Base-by-base conservation (phyloP, 2,329 filamentous ascomycete species). In the Arthrinium phaeospermum region DNA sequence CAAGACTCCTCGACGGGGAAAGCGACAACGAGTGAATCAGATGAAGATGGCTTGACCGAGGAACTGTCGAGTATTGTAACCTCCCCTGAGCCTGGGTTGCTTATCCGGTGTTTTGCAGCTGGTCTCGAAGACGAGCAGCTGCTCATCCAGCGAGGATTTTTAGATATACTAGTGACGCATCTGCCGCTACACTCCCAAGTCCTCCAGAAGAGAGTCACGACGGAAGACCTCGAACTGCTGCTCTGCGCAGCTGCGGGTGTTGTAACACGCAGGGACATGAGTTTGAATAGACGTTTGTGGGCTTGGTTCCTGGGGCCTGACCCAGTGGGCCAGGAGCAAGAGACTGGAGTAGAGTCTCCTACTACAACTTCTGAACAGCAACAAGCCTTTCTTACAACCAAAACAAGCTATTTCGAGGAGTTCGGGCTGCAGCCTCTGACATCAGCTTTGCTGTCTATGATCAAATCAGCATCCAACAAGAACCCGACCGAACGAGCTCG, bases 231-330 rank as follows among this genome's bases (percentile, higher is more conserved):
- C 24, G 92, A 98, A 79, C 89, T 94, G 2, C 87, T 99, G 2
- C 88, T 98, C 45, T 89, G 91, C 72, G 94, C 96, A 22, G 95
- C 96, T 7, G 91, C 91, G n/a, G 91, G 93, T 1, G 95, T 99
- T 27, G 94, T 98, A 1, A 91, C 91, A 27, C 90, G 96, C 69
- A 91, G 95, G 82, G 96, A 99, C 75, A 99, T 99, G 96, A 97
- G 96, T 79, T 85, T 99, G 68, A 99, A 99, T 80, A 88, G 96
- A 77, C 90, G 96, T 49, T 85, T 99, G n/a, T 98, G 96, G 95
- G 91, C 93, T 61, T 99, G 96, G 96, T 91, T 98, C 73, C 86
- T 99, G 1, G 96, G 96, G 0, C 95, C 95, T 3, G 94, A 89
- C 69, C 89, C 88, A 57, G 77, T 85, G 68, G 77, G 83, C 30